phyloP scores from a whole-genome alignment of 305 asterid species.

The Fraxinus nigra region DNA sequence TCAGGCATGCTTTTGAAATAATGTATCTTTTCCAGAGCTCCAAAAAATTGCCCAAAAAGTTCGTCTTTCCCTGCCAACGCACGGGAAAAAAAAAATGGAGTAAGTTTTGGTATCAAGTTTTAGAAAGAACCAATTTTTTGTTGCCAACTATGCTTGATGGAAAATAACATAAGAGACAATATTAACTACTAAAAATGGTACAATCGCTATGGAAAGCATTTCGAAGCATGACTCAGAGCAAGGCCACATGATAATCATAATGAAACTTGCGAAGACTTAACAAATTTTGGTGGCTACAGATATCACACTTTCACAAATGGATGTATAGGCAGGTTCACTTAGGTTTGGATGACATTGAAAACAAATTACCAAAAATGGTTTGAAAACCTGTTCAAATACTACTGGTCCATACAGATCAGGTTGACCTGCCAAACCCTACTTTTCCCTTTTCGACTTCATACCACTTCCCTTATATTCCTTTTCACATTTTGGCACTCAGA shows the following conservation, averaged over 20 bases:
- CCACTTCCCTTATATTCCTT: not conserved
- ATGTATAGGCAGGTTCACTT: not conserved
- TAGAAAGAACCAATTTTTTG: not conserved
- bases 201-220: not conserved
- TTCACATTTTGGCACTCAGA: not conserved
- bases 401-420: not conserved
- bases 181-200: not conserved
- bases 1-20: slow-evolving; percentile 64
- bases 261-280: not conserved
- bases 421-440: not conserved
- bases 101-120: not conserved
- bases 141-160: not conserved
- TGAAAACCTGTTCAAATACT: not conserved
- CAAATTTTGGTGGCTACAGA: not conserved
- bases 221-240: not conserved
- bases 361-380: not conserved
- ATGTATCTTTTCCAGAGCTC: slow-evolving; percentile 66
- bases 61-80: slow-evolving; percentile 59
- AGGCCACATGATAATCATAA: not conserved
- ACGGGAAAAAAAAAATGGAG: not conserved
- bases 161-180: not conserved
- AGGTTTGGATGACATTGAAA: not conserved
- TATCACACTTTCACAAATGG: not conserved
- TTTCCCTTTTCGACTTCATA: not conserved
- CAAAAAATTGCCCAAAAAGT: slow-evolving; percentile 73